phyloP scores from a whole-genome alignment of 192 early-diverging fungal genomes.

The Backusella parvicylindrica region DNA sequence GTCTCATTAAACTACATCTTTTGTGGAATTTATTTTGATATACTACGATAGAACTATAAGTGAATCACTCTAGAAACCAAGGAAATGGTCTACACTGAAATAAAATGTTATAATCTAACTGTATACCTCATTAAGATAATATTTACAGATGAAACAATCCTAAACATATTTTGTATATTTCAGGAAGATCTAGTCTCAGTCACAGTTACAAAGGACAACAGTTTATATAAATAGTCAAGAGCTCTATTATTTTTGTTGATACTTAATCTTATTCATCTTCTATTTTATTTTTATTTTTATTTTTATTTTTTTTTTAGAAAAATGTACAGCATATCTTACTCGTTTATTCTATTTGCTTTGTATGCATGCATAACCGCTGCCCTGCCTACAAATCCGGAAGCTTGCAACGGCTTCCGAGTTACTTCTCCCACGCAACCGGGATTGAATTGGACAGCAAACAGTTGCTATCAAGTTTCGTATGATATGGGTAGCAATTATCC shows the following conservation, averaged over 20 bases:
- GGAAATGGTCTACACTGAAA: not conserved
- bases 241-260: not conserved
- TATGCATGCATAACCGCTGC: not conserved
- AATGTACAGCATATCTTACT: not conserved
- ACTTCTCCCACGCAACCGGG: constrained; percentile 15
- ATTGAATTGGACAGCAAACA: constrained; percentile 15
- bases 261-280: not conserved
- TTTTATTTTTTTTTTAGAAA: too few relatives aligned
- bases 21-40: too few relatives aligned
- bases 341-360: not conserved
- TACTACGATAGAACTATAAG: too few relatives aligned
- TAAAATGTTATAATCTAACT: not conserved
- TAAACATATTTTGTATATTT: not conserved
- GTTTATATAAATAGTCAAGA: not conserved
- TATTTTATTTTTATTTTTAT: too few relatives aligned
- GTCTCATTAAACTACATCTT: too few relatives aligned
- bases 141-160: not conserved
- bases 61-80: not conserved
- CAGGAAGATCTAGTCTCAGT: not conserved
- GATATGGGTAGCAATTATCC: constrained; percentile 14
- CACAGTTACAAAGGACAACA: not conserved
- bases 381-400: not conserved
- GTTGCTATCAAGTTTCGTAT: constrained; percentile 16
- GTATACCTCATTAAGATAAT: not conserved
- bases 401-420: constrained; percentile 18